These are phyloP conservation scores for Pestalotiopsis sp. DNA, from an alignment of 2,329 filamentous ascomycete species.

Conservation along the genomic window DNA sequence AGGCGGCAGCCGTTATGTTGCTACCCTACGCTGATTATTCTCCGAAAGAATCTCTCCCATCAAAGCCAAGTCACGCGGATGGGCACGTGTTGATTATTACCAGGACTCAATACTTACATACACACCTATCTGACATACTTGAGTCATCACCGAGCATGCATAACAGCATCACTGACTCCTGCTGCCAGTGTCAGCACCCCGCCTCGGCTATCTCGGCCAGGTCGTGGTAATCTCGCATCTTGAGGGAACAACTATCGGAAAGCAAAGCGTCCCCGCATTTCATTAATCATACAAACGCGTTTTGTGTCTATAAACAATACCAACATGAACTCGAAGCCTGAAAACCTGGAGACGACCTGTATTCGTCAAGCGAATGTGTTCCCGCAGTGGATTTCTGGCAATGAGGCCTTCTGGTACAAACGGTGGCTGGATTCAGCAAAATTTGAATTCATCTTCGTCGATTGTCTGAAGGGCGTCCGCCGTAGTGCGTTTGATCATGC, in stretches of 20 bases:
- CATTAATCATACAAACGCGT: neutral
- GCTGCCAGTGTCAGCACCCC: neutral
- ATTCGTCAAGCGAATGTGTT: neutral
- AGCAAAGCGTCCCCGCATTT: neutral
- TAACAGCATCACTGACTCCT: neutral
- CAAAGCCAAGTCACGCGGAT: too few relatives aligned
- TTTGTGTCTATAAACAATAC: too few relatives aligned
- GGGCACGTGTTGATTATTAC: neutral
- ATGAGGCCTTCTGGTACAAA: neutral
- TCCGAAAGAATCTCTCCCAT: too few relatives aligned
- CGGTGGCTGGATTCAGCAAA: neutral
- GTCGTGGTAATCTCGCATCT: neutral
- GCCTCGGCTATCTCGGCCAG: neutral
- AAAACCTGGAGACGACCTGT: neutral
- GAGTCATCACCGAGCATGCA: neutral
- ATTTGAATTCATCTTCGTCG: neutral
- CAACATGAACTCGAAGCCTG: neutral
- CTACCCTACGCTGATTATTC: neutral
- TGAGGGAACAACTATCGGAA: neutral
- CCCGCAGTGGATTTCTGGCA: neutral
- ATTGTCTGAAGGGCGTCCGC: neutral
- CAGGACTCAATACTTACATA: too few relatives aligned
- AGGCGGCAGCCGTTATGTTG: neutral
- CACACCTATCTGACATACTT: neutral
- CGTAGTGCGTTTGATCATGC: neutral